Evolutionary conservation across 345 rosid species (phyloP).

Genomic region (Arabis hirsuta): DNA sequence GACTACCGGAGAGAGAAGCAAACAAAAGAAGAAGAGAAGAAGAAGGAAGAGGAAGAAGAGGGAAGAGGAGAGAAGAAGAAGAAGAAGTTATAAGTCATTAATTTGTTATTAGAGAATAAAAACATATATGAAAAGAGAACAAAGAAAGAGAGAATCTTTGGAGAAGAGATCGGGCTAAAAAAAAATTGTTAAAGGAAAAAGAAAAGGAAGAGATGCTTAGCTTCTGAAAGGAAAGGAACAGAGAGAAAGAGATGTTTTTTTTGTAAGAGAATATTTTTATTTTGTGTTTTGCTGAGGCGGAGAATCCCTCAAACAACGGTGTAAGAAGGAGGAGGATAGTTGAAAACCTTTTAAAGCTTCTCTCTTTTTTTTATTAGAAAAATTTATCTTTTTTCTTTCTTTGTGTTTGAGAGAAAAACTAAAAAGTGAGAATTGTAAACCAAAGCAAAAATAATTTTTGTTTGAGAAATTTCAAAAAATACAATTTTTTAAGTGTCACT

Average conservation of each 20-base stretch:
- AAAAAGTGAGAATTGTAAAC: conserved; percentile 36
- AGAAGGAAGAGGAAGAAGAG: conserved; percentile 19
- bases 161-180: conserved; percentile 47
- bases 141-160: conserved; percentile 53
- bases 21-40: conserved; percentile 26
- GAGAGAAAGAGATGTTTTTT: conserved; percentile 43
- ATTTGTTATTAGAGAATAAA: conserved; percentile 30
- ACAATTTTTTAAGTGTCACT: too few species aligned
- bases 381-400: background rate
- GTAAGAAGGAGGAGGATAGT: conserved; percentile 41
- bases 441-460: conserved; percentile 4
- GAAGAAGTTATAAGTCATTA: conserved; percentile 38
- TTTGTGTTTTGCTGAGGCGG: conserved; percentile 55
- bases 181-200: conserved; percentile 40
- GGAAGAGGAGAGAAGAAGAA: conserved; percentile 10
- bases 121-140: conserved; percentile 41
- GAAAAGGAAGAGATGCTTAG: conserved; percentile 70
- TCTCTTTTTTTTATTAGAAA: conserved; percentile 10
- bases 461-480: too few species aligned
- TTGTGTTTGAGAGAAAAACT: conserved; percentile 16
- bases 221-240: conserved; percentile 70
- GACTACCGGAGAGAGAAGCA: conserved; percentile 46
- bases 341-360: conserved; percentile 35
- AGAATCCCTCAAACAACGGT: conserved; percentile 46
- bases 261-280: conserved; percentile 31